Percentiles rank a stretch among this genome's conserved stretches.
phyloP scores from a whole-genome alignment of 768 basidiomycete species.

The Tulasnella sp. region DNA sequence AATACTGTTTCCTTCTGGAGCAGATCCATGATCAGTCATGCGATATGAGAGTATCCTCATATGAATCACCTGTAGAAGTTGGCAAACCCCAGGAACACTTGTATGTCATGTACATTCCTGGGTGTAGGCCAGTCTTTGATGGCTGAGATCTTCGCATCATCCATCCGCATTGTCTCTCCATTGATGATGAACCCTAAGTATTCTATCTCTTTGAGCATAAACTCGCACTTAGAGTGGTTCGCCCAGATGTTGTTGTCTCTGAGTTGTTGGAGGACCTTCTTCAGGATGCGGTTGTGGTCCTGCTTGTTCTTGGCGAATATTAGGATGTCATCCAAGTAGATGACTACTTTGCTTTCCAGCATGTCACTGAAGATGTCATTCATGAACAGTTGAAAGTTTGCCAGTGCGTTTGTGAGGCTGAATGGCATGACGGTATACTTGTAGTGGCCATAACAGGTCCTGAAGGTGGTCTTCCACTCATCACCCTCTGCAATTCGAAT shows the following conservation, averaged over 20 bases:
- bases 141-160: constrained; percentile 20
- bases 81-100: constrained; percentile 24
- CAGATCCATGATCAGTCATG: background rate
- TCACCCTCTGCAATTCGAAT: constrained; percentile 1
- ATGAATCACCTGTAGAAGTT: constrained; percentile 28
- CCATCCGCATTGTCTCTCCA: constrained; percentile 18
- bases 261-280: constrained; percentile 10
- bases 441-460: too few species aligned
- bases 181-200: constrained; percentile 7
- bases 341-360: background rate
- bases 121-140: constrained; percentile 23
- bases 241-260: background rate
- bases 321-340: too few species aligned
- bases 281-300: constrained; percentile 8
- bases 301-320: too few species aligned
- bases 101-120: constrained; percentile 18
- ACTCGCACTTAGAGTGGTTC: background rate
- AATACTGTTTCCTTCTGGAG: background rate
- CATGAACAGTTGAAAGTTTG: too few species aligned
- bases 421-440: too few species aligned
- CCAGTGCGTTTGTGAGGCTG: too few species aligned
- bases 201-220: background rate
- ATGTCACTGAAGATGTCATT: too few species aligned
- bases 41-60: constrained; percentile 17
- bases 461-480: constrained; percentile 13